These are phyloP conservation scores for Kodamaea sagamina DNA, from an alignment of 805 yeast species.

Conservation along the genomic window DNA sequence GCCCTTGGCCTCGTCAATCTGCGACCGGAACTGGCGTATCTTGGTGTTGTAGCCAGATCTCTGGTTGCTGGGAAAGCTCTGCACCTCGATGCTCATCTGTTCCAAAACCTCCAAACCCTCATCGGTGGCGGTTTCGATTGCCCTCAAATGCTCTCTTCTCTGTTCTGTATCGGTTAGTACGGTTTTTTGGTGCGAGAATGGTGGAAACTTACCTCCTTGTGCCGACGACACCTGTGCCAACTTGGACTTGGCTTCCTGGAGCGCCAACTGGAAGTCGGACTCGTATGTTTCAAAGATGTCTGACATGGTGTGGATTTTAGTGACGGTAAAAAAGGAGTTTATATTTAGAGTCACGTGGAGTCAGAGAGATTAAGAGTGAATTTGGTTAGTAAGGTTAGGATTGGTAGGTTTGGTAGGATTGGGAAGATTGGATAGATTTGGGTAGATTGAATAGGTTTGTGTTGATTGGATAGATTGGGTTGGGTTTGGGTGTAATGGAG, in stretches of 20 bases:
- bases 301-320: constrained; percentile 31
- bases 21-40: constrained; percentile 67
- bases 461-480: no score
- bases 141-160: constrained; percentile 55
- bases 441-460: no score
- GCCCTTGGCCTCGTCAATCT: constrained; percentile 57
- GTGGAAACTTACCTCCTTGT: constrained; percentile 40
- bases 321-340: constrained; percentile 1
- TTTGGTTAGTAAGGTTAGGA: neutral
- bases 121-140: constrained; percentile 69
- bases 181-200: constrained; percentile 10
- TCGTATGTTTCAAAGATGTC: constrained; percentile 67
- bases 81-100: constrained; percentile 85
- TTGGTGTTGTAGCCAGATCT: constrained; percentile 74
- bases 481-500: no score
- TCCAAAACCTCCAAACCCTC: constrained; percentile 80
- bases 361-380: neutral
- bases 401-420: no score
- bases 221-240: constrained; percentile 54
- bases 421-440: no score
- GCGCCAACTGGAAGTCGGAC: constrained; percentile 68
- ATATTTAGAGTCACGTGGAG: constrained; percentile 5
- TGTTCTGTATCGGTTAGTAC: constrained; percentile 36
- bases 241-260: constrained; percentile 68
- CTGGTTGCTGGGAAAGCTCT: constrained; percentile 72